Evolutionary conservation across 2,329 filamentous ascomycete species (phyloP), one percentile per base, ranked within the genome.

Genomic region (Apiospora malaysiana): DNA sequence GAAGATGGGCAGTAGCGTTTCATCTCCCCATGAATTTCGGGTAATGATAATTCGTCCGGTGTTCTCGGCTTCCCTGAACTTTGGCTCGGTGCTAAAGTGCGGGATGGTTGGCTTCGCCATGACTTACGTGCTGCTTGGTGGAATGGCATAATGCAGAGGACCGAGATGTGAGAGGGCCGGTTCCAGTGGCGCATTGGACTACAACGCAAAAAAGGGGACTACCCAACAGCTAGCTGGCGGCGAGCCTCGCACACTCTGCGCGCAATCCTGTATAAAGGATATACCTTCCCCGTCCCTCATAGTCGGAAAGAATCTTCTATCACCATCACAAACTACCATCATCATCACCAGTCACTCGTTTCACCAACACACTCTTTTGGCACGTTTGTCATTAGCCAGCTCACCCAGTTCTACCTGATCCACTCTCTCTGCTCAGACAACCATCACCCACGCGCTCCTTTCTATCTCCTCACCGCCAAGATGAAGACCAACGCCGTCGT

Each of bases 401-500:
- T 63, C 56, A 70, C 47, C 59, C 45, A 47, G 37, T 47, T 56
- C 7, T 47, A 68, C 63, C 66, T 47, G 65, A 67, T 46, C 27
- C 23, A 45, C 2, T 66, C 56, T 4, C 56, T 67, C 25, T 21
- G 23, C 40, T 45, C 65, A 45, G 8, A 32, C 21, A 16, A 2
- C n/a, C 14, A 43, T 9, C 40, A 32, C 32, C n/a, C 40, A 8
- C n/a, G n/a, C n/a, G n/a, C 40, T 12, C 18, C 14, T n/a, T 23
- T 9, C 16, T 16, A 6, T 12, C 42, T 42, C 42, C 16, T n/a
- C 25, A 42, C 23, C 49, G n/a, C 42, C 59, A 70, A 71, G 27
- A 71, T 71, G 70, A 71, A 71, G 70, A 49, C 67, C 70, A 70
- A 71, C 70, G n/a, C 45, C 59, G 42, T 71, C 51, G 68, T 66